Evolutionary conservation across 1,284 basidiomycete genomes (phyloP).

Genomic region (Ustilago nuda): DNA sequence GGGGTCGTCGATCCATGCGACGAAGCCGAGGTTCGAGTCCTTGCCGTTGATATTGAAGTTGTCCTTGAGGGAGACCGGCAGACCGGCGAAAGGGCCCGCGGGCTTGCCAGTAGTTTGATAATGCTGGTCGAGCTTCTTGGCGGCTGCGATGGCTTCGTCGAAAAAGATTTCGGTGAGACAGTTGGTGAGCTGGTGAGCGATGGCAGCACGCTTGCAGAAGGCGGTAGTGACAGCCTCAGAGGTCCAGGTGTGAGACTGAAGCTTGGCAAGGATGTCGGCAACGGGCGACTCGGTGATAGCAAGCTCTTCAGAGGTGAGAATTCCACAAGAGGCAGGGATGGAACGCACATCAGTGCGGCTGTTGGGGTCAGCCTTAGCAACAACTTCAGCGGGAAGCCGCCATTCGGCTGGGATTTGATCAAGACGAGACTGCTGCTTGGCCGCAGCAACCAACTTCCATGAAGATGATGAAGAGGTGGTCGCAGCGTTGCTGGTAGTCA

Average conservation of each 20-base stretch:
- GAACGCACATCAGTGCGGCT: constrained; percentile 35
- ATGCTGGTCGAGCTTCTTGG: constrained; percentile 27
- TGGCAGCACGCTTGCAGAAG: constrained; percentile 53
- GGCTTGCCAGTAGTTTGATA: constrained; percentile 14
- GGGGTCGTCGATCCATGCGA: constrained; percentile 45
- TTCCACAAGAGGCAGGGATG: constrained; percentile 33
- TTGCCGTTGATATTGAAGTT: constrained; percentile 51
- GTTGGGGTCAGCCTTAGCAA: constrained; percentile 9
- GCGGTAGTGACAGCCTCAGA: constrained; percentile 40
- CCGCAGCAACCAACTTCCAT: constrained; percentile 36
- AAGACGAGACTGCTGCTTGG: constrained; percentile 36
- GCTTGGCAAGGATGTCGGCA: constrained; percentile 19
- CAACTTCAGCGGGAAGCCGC: constrained; percentile 24
- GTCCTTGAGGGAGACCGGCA: constrained; percentile 47
- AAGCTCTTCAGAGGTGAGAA: constrained; percentile 36
- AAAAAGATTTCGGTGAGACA: constrained; percentile 52
- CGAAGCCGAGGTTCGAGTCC: constrained; percentile 44
- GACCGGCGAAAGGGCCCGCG: constrained; percentile 36
- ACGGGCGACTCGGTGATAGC: constrained; percentile 38
- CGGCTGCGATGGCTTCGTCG: constrained; percentile 36
- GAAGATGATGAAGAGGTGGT: constrained; percentile 21
- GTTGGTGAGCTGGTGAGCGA: constrained; percentile 56
- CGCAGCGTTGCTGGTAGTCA: constrained; percentile 1
- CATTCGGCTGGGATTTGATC: constrained; percentile 32
- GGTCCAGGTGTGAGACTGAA: constrained; percentile 28